These are phyloP conservation scores for Kodamaea nitidulidarum DNA, from an alignment of 805 yeast species.

Conservation along the genomic window DNA sequence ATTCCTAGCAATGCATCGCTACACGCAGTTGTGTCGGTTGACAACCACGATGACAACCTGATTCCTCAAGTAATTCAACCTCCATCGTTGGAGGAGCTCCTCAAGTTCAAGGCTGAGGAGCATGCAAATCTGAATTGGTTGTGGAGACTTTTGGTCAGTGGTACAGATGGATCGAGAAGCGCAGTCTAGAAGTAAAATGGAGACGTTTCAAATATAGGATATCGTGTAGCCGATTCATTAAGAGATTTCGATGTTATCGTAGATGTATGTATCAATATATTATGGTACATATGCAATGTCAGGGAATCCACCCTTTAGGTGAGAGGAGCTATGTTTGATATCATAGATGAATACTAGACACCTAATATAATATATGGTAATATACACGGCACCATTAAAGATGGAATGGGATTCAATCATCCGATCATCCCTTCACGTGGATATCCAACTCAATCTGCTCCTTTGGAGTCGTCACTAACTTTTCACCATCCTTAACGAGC, in stretches of 20 bases:
- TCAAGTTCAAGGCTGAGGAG: slow-evolving; percentile 18
- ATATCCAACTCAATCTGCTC: slow-evolving; percentile 26
- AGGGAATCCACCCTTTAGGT: no score
- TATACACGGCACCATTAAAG: no score
- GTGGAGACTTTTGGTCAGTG: not conserved
- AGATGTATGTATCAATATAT: no score
- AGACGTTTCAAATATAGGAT: no score
- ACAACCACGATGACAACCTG: slow-evolving; percentile 27
- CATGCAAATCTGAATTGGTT: slow-evolving; percentile 2
- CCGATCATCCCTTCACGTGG: slow-evolving; percentile 14
- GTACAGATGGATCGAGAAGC: not conserved
- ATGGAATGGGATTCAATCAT: no score
- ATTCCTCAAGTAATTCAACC: slow-evolving; percentile 34
- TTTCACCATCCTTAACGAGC: slow-evolving; percentile 9
- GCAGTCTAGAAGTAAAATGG: not conserved
- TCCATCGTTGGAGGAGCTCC: slow-evolving; percentile 27
- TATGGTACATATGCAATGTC: no score
- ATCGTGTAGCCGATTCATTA: no score
- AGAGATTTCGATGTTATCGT: no score
- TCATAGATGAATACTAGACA: no score
- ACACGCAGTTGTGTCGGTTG: slow-evolving; percentile 20
- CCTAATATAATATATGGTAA: no score
- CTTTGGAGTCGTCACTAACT: slow-evolving; percentile 3
- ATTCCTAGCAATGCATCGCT: slow-evolving; percentile 2
- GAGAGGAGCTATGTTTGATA: no score